phyloP scores from a whole-genome alignment of 306 rosid species.

The Amphicarpaea edgeworthii region DNA sequence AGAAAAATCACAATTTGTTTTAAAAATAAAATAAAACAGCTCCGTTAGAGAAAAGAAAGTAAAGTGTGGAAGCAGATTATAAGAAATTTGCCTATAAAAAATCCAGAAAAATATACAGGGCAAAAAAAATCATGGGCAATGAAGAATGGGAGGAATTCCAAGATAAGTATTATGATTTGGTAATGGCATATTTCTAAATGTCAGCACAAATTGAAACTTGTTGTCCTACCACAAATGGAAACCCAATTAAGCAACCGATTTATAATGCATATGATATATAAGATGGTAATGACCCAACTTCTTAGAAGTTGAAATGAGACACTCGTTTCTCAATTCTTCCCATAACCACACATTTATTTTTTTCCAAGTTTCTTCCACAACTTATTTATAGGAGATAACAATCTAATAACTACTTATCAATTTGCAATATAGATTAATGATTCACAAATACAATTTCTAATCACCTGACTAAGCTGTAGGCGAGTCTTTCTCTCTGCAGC shows the following conservation, averaged over 20 bases:
- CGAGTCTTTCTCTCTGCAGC: slow-evolving; percentile 99
- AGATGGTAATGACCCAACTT: slow-evolving; percentile 26
- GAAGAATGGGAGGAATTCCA: slow-evolving; percentile 24
- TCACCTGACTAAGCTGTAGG: slow-evolving; percentile 88
- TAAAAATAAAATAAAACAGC: not conserved
- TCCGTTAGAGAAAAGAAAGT: slow-evolving; percentile 1
- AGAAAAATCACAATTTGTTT: not conserved
- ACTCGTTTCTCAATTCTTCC: slow-evolving; percentile 34
- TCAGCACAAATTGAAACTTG: slow-evolving; percentile 24
- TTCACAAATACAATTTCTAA: slow-evolving; percentile 35
- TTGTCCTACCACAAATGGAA: slow-evolving; percentile 31
- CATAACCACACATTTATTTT: slow-evolving; percentile 12
- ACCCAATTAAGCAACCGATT: not conserved
- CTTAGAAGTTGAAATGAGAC: not conserved
- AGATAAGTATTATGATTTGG: slow-evolving; percentile 6
- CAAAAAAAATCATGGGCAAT: not conserved
- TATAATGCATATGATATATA: not conserved
- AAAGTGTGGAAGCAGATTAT: not conserved
- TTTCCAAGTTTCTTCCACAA: slow-evolving; percentile 35
- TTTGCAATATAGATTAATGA: slow-evolving; percentile 30
- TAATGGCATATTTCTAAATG: slow-evolving; percentile 32
- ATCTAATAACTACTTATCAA: slow-evolving; percentile 38
- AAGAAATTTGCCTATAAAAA: not conserved
- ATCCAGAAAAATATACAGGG: not conserved
- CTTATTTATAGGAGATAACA: slow-evolving; percentile 29